These are phyloP conservation scores for Iris pallida DNA, from an alignment of 116 monocot genomes.

Conservation along the genomic window DNA sequence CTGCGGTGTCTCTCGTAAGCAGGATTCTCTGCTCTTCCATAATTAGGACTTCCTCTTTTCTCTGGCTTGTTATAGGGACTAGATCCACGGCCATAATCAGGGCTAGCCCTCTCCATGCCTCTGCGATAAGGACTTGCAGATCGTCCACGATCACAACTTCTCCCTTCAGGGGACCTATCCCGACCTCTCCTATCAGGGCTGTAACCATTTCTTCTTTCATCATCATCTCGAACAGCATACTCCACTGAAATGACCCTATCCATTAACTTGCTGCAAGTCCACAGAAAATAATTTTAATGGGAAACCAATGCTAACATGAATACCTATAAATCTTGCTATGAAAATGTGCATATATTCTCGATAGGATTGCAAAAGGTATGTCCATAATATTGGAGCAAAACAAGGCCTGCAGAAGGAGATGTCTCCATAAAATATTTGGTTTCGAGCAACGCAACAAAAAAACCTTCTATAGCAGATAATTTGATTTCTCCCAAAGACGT, in stretches of 20 bases:
- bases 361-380: too few species aligned
- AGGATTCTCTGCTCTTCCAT: conserved; percentile 49
- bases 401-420: too few species aligned
- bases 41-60: conserved; percentile 34
- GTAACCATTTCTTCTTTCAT: conserved; percentile 69
- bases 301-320: background rate
- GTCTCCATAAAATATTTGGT: too few species aligned
- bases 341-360: too few species aligned
- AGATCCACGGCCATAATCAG: conserved; percentile 73
- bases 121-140: conserved; percentile 74
- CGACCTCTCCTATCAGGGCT: conserved; percentile 64
- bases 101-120: conserved; percentile 72
- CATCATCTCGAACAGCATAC: conserved; percentile 70
- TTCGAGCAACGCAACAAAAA: too few species aligned
- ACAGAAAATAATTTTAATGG: background rate
- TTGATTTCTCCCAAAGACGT: too few species aligned
- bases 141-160: conserved; percentile 41
- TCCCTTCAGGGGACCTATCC: conserved; percentile 45
- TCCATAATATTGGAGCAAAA: too few species aligned
- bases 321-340: background rate
- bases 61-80: conserved; percentile 47
- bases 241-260: conserved; percentile 67
- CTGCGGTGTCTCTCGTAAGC: conserved; percentile 53
- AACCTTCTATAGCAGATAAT: too few species aligned
- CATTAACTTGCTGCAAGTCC: conserved; percentile 48